phyloP scores from a whole-genome alignment of 495 filamentous ascomycete species.

The Penicillium samsonianum region DNA sequence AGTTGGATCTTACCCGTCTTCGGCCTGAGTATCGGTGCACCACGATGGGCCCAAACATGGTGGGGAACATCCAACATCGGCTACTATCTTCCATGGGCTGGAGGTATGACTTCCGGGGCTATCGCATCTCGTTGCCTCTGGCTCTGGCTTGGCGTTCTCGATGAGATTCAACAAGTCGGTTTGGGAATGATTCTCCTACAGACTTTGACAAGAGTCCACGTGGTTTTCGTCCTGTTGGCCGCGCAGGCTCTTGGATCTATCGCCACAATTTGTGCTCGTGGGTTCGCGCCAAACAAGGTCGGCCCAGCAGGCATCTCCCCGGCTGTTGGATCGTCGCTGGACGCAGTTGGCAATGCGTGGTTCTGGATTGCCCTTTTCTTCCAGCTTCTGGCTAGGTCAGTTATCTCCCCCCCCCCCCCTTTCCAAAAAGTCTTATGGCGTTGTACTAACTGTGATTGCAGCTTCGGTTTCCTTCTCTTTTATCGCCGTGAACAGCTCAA shows the following conservation, averaged over 20 bases:
- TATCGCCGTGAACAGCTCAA: conserved; percentile 27
- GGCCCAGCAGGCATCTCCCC: conserved; percentile 65
- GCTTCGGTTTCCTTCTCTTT: conserved; percentile 25
- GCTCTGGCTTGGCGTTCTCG: conserved; percentile 66
- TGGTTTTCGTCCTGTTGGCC: conserved; percentile 55
- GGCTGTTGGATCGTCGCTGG: conserved; percentile 47
- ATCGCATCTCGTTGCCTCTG: conserved; percentile 57
- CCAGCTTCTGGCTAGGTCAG: conserved; percentile 41
- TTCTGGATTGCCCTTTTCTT: conserved; percentile 60
- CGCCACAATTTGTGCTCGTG: conserved; percentile 59
- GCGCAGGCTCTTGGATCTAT: conserved; percentile 58
- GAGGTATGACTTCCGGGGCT: conserved; percentile 48
- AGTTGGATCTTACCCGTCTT: conserved; percentile 68
- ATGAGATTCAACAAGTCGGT: conserved; percentile 62
- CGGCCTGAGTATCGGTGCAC: conserved; percentile 62
- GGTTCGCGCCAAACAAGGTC: conserved; percentile 57
- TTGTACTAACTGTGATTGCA: conserved; percentile 14
- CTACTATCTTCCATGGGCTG: conserved; percentile 60
- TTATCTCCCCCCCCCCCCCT: neutral
- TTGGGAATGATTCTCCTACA: conserved; percentile 66
- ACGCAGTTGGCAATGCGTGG: conserved; percentile 46
- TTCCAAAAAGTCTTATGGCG: neutral
- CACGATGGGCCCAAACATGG: conserved; percentile 66
- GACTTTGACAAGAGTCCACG: conserved; percentile 62
- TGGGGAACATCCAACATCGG: conserved; percentile 62